Base-by-base conservation (phyloP, 1,284 basidiomycete species). In the Pterulicium gracile region DNA sequence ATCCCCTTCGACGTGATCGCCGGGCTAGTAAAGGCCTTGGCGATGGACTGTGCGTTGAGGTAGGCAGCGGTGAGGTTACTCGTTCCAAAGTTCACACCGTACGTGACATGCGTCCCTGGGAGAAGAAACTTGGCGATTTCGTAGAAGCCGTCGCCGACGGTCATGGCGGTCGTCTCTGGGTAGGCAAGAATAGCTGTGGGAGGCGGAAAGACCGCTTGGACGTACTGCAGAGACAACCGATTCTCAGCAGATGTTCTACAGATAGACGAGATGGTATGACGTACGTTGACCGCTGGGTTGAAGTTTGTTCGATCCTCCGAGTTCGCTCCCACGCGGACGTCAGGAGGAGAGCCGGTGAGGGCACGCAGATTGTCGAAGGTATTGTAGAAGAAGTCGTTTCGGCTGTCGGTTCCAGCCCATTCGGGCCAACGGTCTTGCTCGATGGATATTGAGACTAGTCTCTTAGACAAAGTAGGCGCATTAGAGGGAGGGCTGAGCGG, bases 391-490 rank as follows among this genome's bases (percentile, higher is more conserved):
- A 79, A 82, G 13, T 68, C 49, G 54, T 81, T 81, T 34, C 61
- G 61, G 2, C 65, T 57, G 7, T 64, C 59, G 1, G 63, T 67
- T 12, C 81, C 79, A 13, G 61, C 60, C 80, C 80, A 84, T 49
- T 80, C 77, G 10, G 67, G 64, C 79, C 79, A 83, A 12, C 74
- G 63, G 53, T 83, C 79, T 56, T 81, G 75, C 56, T 82, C 81
- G 46, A 84, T 72, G n/a, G 79, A 83, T 51, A 82, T 70, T 0
- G 76, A 79, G 21, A 83, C 54, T 12, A 80, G 63, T 2, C 73
- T 69, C 10, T 62, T 63, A 1, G 66, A 65, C 7, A 78, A 48
- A 1, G 47, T 47, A 14, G 56, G 50, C 4, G 62, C 58, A 20
- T n/a, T 44, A 1, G 42, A n/a, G 10, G 62, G 62, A 20, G 52